Evolutionary conservation across 169 alveolate species (phyloP).

Genomic region (Plasmodium malariae): DNA sequence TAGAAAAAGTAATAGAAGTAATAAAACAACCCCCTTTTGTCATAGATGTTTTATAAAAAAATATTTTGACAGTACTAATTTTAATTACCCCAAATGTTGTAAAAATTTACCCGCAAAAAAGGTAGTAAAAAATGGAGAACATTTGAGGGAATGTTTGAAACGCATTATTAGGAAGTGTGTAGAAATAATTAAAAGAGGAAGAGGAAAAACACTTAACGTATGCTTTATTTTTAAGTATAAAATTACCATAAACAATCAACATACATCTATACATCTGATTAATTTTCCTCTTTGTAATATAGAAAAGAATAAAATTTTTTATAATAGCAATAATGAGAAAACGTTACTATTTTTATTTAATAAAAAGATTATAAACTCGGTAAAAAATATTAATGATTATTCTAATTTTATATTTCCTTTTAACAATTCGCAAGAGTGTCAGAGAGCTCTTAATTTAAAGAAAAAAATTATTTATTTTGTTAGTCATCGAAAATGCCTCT

Average conservation of each 20-base stretch:
- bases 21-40: slow-evolving; percentile 7
- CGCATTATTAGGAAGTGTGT: slow-evolving; percentile 15
- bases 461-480: slow-evolving; percentile 51
- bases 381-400: slow-evolving; percentile 56
- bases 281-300: slow-evolving; percentile 65
- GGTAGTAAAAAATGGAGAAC: slow-evolving; percentile 17
- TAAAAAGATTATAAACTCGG: slow-evolving; percentile 40
- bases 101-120: slow-evolving; percentile 43
- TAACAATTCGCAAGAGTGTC: slow-evolving; percentile 41
- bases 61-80: slow-evolving; percentile 23
- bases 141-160: slow-evolving; percentile 19
- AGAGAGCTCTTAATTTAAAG: slow-evolving; percentile 33
- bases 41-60: slow-evolving; percentile 57
- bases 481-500: slow-evolving; percentile 1
- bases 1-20: background rate
- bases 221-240: slow-evolving; percentile 63
- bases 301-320: slow-evolving; percentile 29
- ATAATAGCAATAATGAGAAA: slow-evolving; percentile 52
- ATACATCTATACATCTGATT: slow-evolving; percentile 24
- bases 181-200: slow-evolving; percentile 7
- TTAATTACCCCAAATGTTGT: slow-evolving; percentile 26
- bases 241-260: background rate
- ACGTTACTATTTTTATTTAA: slow-evolving; percentile 53
- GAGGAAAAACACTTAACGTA: slow-evolving; percentile 18
- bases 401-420: slow-evolving; percentile 61